Evolutionary conservation across 805 yeast species (phyloP).

Genomic region (Metschnikowia kofuensis): DNA sequence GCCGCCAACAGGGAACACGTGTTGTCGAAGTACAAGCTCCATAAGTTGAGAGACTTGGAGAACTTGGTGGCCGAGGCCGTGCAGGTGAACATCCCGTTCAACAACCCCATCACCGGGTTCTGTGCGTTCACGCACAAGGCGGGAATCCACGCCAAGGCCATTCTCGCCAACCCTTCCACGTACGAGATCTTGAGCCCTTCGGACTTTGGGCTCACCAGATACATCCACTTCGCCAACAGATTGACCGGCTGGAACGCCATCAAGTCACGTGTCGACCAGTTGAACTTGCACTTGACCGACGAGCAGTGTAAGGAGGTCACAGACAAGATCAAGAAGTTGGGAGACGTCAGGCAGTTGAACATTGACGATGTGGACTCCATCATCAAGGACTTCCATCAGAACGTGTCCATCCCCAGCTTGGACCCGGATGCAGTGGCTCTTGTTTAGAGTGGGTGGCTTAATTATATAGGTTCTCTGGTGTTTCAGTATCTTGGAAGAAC

Average conservation of each 20-base stretch:
- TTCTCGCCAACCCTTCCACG: conserved; percentile 97
- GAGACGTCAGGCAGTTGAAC: conserved; percentile 90
- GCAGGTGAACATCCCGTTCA: conserved; percentile 94
- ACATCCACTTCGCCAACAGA: conserved; percentile 97
- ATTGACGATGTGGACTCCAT: conserved; percentile 98
- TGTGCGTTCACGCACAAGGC: conserved; percentile 99
- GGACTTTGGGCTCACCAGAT: conserved; percentile 93
- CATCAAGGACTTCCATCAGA: conserved; percentile 89
- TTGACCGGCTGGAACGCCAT: conserved; percentile 99
- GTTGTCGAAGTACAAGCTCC: conserved; percentile 87
- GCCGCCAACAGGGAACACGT: conserved; percentile 98
- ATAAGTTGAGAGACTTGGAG: conserved; percentile 93
- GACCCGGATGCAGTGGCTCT: conserved; percentile 13
- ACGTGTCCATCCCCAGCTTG: conserved; percentile 51
- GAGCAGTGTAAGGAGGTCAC: conserved; percentile 96
- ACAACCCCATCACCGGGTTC: conserved; percentile 98
- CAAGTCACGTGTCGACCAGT: conserved; percentile 96
- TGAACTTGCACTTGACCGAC: conserved; percentile 84
- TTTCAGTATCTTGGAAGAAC: too few species aligned
- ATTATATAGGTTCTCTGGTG: too few species aligned
- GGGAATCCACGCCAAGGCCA: conserved; percentile 98
- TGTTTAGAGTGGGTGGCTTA: too few species aligned
- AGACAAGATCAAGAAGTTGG: conserved; percentile 85
- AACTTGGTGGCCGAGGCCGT: conserved; percentile 96
- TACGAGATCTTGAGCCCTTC: conserved; percentile 93